Evolutionary conservation across 495 filamentous ascomycete genomes (phyloP).

Genomic region (Talaromyces proteolyticus): DNA sequence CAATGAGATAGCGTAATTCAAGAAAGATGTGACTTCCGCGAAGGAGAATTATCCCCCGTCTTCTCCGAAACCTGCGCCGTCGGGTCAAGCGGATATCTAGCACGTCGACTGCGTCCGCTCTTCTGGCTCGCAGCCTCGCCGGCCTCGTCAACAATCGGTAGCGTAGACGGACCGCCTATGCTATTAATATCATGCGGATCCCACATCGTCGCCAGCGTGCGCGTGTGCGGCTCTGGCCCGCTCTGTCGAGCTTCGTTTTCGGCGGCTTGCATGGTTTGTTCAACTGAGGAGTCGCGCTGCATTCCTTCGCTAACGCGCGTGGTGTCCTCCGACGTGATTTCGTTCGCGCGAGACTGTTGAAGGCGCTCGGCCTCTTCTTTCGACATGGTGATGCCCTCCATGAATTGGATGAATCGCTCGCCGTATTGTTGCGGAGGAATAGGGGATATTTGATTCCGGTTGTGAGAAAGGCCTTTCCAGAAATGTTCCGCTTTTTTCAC

Average conservation of each 20-base stretch:
- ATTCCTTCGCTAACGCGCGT: constrained; percentile 31
- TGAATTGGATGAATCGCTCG: constrained; percentile 91
- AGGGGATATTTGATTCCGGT: constrained; percentile 82
- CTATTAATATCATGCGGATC: constrained; percentile 49
- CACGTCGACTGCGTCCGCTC: not conserved
- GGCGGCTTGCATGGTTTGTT: constrained; percentile 41
- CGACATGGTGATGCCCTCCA: constrained; percentile 83
- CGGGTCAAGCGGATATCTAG: not conserved
- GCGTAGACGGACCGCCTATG: constrained; percentile 52
- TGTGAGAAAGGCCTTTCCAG: constrained; percentile 81
- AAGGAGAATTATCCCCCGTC: no score
- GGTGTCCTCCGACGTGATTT: constrained; percentile 19
- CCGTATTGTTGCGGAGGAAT: constrained; percentile 91
- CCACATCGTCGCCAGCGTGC: constrained; percentile 44
- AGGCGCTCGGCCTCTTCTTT: constrained; percentile 71
- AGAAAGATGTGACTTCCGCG: no score
- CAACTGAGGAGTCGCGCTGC: constrained; percentile 37
- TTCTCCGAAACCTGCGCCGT: not conserved
- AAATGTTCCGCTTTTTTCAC: constrained; percentile 88
- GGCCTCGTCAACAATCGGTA: constrained; percentile 93
- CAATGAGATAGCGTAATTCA: no score
- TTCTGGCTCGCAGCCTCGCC: constrained; percentile 63
- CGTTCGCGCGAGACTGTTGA: constrained; percentile 34
- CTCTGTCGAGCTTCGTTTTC: constrained; percentile 50
- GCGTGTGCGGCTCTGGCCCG: constrained; percentile 46